Conservation (phyloP, 108 stramenopile species). For the Pseudonitzschia pungens region DNA sequence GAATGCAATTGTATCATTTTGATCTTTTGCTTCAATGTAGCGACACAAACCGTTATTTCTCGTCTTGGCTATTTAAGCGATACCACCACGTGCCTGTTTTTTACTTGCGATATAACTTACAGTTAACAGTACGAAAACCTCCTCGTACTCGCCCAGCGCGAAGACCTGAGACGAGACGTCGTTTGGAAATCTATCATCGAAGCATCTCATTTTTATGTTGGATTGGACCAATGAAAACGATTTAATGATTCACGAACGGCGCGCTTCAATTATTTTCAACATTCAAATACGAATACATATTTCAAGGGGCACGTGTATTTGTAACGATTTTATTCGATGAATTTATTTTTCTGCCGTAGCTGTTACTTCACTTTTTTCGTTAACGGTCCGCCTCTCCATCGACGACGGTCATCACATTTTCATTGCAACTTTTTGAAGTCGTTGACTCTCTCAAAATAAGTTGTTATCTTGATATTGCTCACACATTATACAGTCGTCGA, state of each 20-base stretch:
- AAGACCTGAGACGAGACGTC: too few relatives aligned
- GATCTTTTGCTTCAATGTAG: too few relatives aligned
- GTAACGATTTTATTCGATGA: too few relatives aligned
- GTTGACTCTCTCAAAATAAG: not conserved
- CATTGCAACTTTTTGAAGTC: not conserved
- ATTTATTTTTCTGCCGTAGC: too few relatives aligned
- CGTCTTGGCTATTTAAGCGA: too few relatives aligned
- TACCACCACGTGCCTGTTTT: too few relatives aligned
- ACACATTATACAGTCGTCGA: not conserved
- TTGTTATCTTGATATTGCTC: not conserved
- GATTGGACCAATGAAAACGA: not conserved
- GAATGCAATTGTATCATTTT: too few relatives aligned
- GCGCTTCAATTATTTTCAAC: not conserved
- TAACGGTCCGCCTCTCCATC: not conserved
- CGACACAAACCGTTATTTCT: too few relatives aligned
- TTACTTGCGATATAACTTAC: too few relatives aligned
- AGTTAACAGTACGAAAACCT: too few relatives aligned
- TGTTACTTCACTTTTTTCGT: not conserved
- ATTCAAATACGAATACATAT: not conserved
- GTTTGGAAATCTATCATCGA: too few relatives aligned
- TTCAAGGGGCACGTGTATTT: not conserved
- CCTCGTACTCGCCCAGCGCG: too few relatives aligned
- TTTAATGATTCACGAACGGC: not conserved
- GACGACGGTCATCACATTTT: not conserved
- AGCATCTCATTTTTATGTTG: not conserved